phyloP scores from a whole-genome alignment of 2,329 filamentous ascomycete genomes.

The Fusarium camptoceras region DNA sequence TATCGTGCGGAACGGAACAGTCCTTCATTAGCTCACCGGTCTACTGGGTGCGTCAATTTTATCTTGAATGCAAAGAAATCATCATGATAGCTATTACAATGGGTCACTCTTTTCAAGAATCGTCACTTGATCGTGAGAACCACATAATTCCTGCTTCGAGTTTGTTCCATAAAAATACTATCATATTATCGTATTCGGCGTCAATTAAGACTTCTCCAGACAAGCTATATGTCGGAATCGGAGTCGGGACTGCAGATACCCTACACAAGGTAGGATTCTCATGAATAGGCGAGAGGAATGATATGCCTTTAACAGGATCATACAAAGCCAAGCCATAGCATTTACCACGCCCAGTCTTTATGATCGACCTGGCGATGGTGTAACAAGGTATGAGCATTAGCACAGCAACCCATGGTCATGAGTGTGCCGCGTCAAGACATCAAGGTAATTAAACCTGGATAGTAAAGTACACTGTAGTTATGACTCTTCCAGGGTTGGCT shows the following conservation, averaged over 20 bases:
- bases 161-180: neutral
- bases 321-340: neutral
- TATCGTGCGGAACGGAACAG: neutral
- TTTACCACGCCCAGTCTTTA: neutral
- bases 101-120: neutral
- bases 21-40: slow-evolving; percentile 8
- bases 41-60: slow-evolving; percentile 23
- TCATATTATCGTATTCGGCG: neutral
- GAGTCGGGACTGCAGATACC: neutral
- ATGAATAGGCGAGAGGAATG: neutral
- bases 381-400: neutral
- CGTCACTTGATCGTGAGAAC: neutral
- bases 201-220: neutral
- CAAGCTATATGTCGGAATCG: neutral
- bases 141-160: neutral
- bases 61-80: neutral
- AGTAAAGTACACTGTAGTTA: neutral
- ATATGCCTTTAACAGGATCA: slow-evolving; percentile 2
- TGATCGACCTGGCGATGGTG: neutral
- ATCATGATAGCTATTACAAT: neutral
- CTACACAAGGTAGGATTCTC: neutral
- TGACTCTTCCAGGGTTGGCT: neutral
- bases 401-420: neutral
- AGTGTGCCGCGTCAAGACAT: neutral
- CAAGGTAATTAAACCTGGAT: neutral